Base-by-base conservation (phyloP, 805 yeast genomes). In the Candida sithepensis region DNA sequence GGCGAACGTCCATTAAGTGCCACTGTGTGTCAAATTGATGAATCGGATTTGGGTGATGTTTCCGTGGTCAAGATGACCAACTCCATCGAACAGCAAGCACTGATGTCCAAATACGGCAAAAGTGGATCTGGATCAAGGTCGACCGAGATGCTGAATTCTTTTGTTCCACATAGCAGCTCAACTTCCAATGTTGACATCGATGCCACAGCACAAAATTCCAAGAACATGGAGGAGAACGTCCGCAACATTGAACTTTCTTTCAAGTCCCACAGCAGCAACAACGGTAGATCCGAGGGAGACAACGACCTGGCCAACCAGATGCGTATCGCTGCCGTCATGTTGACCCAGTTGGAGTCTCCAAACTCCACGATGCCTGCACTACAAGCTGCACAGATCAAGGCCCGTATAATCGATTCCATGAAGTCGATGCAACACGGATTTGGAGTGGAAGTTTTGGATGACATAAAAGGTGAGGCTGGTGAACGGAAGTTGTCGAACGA, bases 281-380 rank as follows among this genome's bases (percentile, higher is more conserved):
- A 48, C 18, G 60, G 52, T 23, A 53, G 56, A 22, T 49, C 50
- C 12, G 63, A 61, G 28, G 57, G 55, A 39, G 67, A 65, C 40
- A 68, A 80, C 41, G 82, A 80, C 51, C 66, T 89, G 32, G 95
- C 97, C 0, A 84, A 88, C 8, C 98, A 94, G 65, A 88, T 94
- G 92, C 78, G 97, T 56, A 91, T 96, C 23, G 97, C 99, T 0
- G 88, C 97, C 1, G 87, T 94, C 4, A 94, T 94, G 96, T 70
- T 94, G 23, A 82, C 90, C 9, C 99, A 94, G 64, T 69, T 94
- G 26, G 97, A 94, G 50, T 78, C 82, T 14, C 57, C 67, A 5
- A 55, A 47, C n/a, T 73, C 81, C 3, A 71, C 78, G 12, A 61
- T 78, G 39, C 72, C 88, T 3, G 71, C 75, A 28, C 81, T 76